Evolutionary conservation across 2,329 filamentous ascomycete species (phyloP).

Genomic region (Fusarium sp.): DNA sequence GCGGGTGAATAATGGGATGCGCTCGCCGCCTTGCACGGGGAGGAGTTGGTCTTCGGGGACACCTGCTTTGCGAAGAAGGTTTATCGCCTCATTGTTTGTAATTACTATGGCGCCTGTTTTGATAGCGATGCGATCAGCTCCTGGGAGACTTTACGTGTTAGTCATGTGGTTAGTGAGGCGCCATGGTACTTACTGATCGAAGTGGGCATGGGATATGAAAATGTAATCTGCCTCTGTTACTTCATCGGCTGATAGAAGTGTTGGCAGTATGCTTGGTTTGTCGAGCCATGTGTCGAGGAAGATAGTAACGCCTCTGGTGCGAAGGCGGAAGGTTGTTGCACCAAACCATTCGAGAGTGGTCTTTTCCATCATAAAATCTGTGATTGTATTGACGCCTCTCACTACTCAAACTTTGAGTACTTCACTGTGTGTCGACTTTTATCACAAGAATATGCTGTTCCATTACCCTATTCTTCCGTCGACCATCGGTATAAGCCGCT

Average conservation of each 20-base stretch:
- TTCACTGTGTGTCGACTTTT: too few relatives aligned
- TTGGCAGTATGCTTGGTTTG: background rate
- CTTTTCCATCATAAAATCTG: background rate
- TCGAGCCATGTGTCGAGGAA: background rate
- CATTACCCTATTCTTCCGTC: background rate
- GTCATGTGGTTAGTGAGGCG: too few relatives aligned
- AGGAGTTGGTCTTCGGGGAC: background rate
- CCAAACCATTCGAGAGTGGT: background rate
- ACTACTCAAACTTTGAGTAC: too few relatives aligned
- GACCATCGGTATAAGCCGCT: accelerated
- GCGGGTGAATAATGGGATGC: background rate
- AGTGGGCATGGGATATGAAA: background rate
- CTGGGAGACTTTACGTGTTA: background rate
- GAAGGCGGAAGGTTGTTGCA: background rate
- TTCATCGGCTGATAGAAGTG: background rate
- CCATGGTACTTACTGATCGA: conserved; percentile 9
- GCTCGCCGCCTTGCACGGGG: background rate
- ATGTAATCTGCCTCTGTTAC: background rate
- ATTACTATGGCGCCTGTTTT: conserved; percentile 2
- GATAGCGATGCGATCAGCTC: conserved; percentile 7
- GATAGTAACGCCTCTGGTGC: background rate
- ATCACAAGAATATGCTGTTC: accelerated
- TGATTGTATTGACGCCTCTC: too few relatives aligned
- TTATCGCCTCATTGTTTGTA: background rate
- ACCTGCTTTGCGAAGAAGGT: background rate